Conservation (phyloP, 2,329 filamentous ascomycete genomes). For the Penicillium frequentans region DNA sequence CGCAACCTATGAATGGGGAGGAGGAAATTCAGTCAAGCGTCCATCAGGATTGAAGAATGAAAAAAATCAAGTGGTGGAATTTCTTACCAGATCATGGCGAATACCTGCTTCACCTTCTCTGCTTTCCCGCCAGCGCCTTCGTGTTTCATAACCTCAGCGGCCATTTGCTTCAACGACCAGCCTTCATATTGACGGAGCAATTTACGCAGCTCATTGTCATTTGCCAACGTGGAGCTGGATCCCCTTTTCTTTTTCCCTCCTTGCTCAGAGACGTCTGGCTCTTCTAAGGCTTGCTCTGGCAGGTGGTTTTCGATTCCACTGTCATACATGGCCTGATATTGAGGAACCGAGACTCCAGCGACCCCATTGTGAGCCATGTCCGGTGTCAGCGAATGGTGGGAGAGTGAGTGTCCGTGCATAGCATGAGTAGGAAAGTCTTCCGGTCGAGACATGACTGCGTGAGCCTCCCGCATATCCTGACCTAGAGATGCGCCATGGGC, state of each 20-base stretch:
- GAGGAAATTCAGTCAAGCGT: not conserved
- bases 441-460: slow-evolving; percentile 34
- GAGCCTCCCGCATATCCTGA: slow-evolving; percentile 38
- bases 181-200: slow-evolving; percentile 49
- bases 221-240: slow-evolving; percentile 49
- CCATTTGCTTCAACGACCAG: slow-evolving; percentile 48
- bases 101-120: slow-evolving; percentile 54
- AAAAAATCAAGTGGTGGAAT: not conserved
- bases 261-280: slow-evolving; percentile 45
- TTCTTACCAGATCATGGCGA: slow-evolving; percentile 53
- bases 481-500: slow-evolving; percentile 37
- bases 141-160: slow-evolving; percentile 49
- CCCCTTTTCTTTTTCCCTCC: slow-evolving; percentile 48
- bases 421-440: slow-evolving; percentile 40
- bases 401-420: slow-evolving; percentile 35
- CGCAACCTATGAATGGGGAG: slow-evolving; percentile 37
- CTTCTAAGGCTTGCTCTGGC: slow-evolving; percentile 41
- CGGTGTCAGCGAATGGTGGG: slow-evolving; percentile 36
- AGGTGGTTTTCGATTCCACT: slow-evolving; percentile 43
- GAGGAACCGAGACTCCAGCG: slow-evolving; percentile 32
- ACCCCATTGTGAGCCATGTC: slow-evolving; percentile 37
- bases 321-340: slow-evolving; percentile 44
- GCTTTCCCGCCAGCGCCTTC: slow-evolving; percentile 51
- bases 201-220: slow-evolving; percentile 51
- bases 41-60: slow-evolving; percentile 3